Conservation (phyloP, 2,329 filamentous ascomycete species). For the Rhinocladiella mackenziei region DNA sequence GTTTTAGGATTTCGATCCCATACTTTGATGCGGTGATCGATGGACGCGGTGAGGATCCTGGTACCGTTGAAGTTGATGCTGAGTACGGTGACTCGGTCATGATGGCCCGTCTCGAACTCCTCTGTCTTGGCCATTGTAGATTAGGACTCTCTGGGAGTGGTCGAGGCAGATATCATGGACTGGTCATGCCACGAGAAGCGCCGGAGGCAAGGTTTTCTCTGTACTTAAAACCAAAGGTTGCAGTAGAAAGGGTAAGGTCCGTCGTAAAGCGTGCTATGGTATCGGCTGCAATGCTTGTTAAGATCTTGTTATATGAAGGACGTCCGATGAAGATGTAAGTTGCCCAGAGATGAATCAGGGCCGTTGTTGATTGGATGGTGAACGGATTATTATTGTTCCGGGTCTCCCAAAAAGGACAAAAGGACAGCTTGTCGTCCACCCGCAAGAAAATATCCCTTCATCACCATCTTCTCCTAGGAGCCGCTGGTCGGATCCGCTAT, state of each 20-base stretch:
- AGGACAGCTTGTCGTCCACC: slow-evolving; percentile 11
- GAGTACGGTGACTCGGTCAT: slow-evolving; percentile 72
- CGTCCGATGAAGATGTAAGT: too few relatives aligned
- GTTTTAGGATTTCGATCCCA: slow-evolving; percentile 77
- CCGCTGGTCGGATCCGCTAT: background rate
- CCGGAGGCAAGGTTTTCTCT: too few relatives aligned
- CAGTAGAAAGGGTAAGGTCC: background rate
- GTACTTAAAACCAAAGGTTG: background rate
- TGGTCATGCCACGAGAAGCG: too few relatives aligned
- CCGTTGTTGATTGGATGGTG: background rate
- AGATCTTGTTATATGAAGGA: background rate
- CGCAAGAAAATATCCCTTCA: background rate
- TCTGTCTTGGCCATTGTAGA: slow-evolving; percentile 24
- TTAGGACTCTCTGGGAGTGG: background rate
- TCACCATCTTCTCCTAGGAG: background rate
- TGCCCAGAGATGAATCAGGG: too few relatives aligned
- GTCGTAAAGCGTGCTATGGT: background rate
- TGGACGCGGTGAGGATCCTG: slow-evolving; percentile 83
- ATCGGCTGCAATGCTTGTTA: background rate
- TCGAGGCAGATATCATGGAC: background rate
- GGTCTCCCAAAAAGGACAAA: background rate
- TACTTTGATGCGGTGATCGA: slow-evolving; percentile 88
- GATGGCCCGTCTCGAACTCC: slow-evolving; percentile 45
- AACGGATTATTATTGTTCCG: background rate
- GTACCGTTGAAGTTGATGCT: slow-evolving; percentile 91